Evolutionary conservation across 352 stramenopile species (phyloP).

Genomic region (Globisporangium apiculatum): DNA sequence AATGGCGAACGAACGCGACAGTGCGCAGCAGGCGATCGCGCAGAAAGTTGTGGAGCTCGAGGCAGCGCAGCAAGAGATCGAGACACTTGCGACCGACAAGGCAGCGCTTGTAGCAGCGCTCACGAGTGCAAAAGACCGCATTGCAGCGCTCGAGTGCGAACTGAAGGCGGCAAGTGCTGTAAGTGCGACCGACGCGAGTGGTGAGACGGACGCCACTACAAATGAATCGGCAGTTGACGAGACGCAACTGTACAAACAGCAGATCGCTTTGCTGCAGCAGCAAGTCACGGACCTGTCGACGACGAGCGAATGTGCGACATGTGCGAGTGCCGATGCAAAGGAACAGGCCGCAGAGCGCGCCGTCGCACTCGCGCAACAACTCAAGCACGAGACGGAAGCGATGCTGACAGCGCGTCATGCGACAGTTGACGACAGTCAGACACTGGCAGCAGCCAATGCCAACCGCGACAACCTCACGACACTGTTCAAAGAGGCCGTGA

Average conservation of each 20-base stretch:
- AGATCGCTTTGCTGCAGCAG: constrained; percentile 48
- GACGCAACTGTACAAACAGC: constrained; percentile 40
- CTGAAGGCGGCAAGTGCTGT: constrained; percentile 19
- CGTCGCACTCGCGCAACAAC: constrained; percentile 35
- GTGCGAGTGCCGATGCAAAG: constrained; percentile 18
- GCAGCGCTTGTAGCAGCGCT: neutral
- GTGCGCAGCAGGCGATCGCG: constrained; percentile 28
- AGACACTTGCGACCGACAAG: constrained; percentile 5
- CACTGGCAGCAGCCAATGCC: neutral
- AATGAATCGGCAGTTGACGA: constrained; percentile 36
- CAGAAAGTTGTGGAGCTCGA: constrained; percentile 19
- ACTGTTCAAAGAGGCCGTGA: constrained; percentile 72
- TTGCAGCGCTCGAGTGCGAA: constrained; percentile 21
- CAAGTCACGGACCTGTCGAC: constrained; percentile 32
- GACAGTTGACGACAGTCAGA: neutral
- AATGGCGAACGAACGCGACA: constrained; percentile 18
- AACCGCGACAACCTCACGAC: constrained; percentile 29
- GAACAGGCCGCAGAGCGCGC: constrained; percentile 37
- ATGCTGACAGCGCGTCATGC: constrained; percentile 18
- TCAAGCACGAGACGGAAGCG: constrained; percentile 53
- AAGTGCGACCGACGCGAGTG: neutral
- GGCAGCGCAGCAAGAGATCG: constrained; percentile 26
- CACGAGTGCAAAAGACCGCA: neutral
- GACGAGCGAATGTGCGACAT: constrained; percentile 11
- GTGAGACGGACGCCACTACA: constrained; percentile 2